These are phyloP conservation scores for Corylus americana DNA, from an alignment of 306 rosid species.

Conservation along the genomic window DNA sequence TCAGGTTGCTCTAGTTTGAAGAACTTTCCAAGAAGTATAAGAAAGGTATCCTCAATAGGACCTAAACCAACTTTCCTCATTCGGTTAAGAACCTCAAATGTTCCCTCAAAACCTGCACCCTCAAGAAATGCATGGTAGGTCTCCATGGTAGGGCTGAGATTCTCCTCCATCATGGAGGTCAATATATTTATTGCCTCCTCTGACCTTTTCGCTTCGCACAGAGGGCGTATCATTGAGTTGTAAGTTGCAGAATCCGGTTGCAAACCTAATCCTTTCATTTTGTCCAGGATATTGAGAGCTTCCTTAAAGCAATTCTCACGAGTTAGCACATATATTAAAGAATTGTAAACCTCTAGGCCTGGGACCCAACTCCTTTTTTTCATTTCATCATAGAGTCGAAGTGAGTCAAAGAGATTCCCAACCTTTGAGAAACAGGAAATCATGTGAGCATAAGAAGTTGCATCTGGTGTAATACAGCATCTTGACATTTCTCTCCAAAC, in stretches of 20 bases:
- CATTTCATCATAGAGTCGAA: constrained; percentile 85
- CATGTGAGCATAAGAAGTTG: constrained; percentile 77
- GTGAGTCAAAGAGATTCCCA: constrained; percentile 86
- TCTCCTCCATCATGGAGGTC: constrained; percentile 59
- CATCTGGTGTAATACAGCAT: constrained; percentile 66
- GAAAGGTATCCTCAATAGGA: constrained; percentile 62
- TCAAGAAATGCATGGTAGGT: constrained; percentile 85
- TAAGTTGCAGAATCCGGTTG: constrained; percentile 70
- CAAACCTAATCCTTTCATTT: constrained; percentile 65
- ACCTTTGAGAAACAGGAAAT: constrained; percentile 81
- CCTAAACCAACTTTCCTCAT: constrained; percentile 66
- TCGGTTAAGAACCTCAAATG: constrained; percentile 57
- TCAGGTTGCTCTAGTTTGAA: constrained; percentile 60
- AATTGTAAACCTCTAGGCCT: constrained; percentile 63
- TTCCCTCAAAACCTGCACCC: constrained; percentile 56
- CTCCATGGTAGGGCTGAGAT: constrained; percentile 60
- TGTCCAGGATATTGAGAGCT: constrained; percentile 73
- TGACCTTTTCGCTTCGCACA: constrained; percentile 63
- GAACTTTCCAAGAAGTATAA: constrained; percentile 53
- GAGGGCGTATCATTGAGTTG: constrained; percentile 72
- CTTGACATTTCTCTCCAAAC: constrained; percentile 91
- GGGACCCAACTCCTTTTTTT: constrained; percentile 71
- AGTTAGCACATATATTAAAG: constrained; percentile 62
- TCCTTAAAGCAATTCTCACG: constrained; percentile 70
- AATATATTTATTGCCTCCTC: constrained; percentile 63